Base-by-base conservation (phyloP, 164 flowering plant genomes). In the Warburgia ugandensis region DNA sequence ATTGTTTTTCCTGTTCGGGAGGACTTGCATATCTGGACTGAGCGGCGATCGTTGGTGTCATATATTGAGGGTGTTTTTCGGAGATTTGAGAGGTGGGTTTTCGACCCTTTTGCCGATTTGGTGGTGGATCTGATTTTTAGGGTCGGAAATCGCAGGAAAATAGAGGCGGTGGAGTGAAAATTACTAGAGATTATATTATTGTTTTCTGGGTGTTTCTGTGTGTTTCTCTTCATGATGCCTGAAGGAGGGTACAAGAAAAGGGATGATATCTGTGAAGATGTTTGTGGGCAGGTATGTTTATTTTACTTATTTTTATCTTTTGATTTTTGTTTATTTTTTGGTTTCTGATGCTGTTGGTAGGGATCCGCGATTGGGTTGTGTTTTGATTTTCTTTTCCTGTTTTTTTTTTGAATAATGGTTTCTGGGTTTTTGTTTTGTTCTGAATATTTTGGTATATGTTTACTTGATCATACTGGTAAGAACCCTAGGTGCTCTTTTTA, bases 201-300 rank as follows among this genome's bases (percentile, higher is more conserved):
- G 35, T 45, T 13, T 45, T 45, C 14, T 5, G 16, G 3, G 5
- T 45, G 1, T 26, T 25, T 17, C 6, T 13, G 6, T 7, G 4
- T 16, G 48, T 66, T 73, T 77, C 39, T 17, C 6, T 19, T 36
- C 30, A 10, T 36, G 30, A 78, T 56, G 84, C 77, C 61, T 80
- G 71, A 45, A 8, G 45, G 54, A 45, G 69, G 63, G 22, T 81
- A 81, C 29, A 86, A 84, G 77, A 86, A 86, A 67, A 71, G 77
- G 31, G 92, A 86, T 69, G 89, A 76, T 67, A 68, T 81, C 17
- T 86, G 89, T 52, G 78, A 70, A 31, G 84, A 73, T 17, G 77
- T 83, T 56, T 84, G 92, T 62, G 84, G 92, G 9, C 73, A 86
- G 95, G 95, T 83, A 61, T 11, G 29, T 49, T 9, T n/a, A n/a